phyloP scores from a whole-genome alignment of 345 rosid species.

The Mercurialis annua region DNA sequence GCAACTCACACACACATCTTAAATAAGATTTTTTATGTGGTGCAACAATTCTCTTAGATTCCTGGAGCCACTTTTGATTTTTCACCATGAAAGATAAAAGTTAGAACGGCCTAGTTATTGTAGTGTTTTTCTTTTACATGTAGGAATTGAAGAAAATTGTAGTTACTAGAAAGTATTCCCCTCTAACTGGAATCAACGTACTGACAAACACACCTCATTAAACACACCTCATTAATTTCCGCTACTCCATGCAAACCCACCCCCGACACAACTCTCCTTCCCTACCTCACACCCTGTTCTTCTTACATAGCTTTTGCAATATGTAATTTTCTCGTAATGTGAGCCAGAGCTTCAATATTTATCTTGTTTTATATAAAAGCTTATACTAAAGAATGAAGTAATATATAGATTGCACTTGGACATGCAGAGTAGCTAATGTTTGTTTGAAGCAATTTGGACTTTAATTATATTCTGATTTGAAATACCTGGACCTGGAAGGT shows the following conservation, averaged over 20 bases:
- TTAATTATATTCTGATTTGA: not conserved
- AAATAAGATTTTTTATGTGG: no score
- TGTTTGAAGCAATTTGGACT: constrained; percentile 1
- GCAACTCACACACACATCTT: no score
- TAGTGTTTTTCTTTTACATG: not conserved
- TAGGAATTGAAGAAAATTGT: not conserved
- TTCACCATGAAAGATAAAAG: no score
- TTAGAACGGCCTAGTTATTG: not conserved
- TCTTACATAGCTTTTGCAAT: not conserved
- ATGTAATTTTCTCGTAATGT: not conserved
- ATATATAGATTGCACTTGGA: not conserved
- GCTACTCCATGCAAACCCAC: no score
- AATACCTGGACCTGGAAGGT: constrained; percentile 19
- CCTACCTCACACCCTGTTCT: no score
- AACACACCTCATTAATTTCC: no score
- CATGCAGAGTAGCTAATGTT: not conserved
- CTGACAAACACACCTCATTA: no score
- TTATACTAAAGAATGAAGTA: not conserved
- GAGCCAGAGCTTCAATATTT: not conserved
- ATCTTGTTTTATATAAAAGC: not conserved
- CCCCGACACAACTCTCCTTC: no score
- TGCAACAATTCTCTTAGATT: no score
- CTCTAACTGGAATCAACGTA: no score
- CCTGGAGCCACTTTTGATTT: no score
- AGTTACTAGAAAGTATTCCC: no score